These are phyloP conservation scores for Mesembryanthemum crystallinum DNA, from an alignment of 148 eudicot genomes.

Conservation along the genomic window DNA sequence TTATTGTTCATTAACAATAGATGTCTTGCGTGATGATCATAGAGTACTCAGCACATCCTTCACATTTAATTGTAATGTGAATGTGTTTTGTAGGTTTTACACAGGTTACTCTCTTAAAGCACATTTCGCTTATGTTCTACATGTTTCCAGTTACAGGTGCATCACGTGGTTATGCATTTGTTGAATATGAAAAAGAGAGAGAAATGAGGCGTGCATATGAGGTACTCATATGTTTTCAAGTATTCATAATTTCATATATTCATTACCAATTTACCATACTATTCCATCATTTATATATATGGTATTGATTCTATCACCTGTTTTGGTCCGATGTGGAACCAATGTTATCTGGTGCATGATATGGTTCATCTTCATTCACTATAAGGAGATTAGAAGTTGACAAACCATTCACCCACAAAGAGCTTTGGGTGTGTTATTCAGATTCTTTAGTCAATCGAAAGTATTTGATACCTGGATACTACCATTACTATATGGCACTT, in stretches of 20 bases:
- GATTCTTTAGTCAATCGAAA: background rate
- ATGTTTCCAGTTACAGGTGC: slow-evolving; percentile 84
- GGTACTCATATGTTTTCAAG: slow-evolving; percentile 34
- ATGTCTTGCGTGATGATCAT: too few species aligned
- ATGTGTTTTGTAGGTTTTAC: background rate
- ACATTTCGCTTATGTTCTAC: slow-evolving; percentile 12
- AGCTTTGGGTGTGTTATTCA: background rate
- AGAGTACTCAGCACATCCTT: background rate
- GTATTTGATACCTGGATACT: background rate
- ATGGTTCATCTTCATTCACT: background rate
- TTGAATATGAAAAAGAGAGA: slow-evolving; percentile 78
- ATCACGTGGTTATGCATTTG: slow-evolving; percentile 95
- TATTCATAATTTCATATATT: background rate
- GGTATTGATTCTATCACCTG: background rate
- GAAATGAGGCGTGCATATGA: slow-evolving; percentile 90
- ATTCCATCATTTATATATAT: background rate
- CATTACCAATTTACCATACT: background rate
- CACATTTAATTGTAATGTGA: background rate
- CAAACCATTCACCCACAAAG: background rate
- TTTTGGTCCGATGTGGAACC: background rate
- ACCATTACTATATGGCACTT: too few species aligned
- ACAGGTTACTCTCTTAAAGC: background rate
- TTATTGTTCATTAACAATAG: too few species aligned
- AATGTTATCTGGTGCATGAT: background rate
- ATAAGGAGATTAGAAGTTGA: background rate